Evolutionary conservation across 805 yeast genomes (phyloP).

Genomic region (Lipomyces yamanashiensis): DNA sequence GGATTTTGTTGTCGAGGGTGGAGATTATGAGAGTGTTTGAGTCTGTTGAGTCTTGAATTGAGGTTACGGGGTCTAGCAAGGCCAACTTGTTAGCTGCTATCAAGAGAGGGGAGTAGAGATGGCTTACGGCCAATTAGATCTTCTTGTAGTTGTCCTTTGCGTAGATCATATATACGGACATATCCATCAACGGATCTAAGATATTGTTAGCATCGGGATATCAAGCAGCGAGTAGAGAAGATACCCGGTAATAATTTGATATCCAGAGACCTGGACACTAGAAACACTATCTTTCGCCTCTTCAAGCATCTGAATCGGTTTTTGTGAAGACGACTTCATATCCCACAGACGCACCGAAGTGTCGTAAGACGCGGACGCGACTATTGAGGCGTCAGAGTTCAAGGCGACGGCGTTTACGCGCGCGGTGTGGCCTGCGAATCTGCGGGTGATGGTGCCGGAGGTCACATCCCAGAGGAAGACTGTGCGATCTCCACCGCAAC

Average conservation of each 20-base stretch:
- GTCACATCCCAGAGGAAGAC: conserved; percentile 44
- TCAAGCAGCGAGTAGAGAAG: not conserved
- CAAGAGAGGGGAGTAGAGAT: not conserved
- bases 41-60: conserved; percentile 29
- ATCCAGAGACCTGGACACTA: conserved; percentile 34
- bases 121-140: conserved; percentile 38
- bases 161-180: conserved; percentile 43
- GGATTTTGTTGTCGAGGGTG: conserved; percentile 39
- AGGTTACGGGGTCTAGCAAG: conserved; percentile 42
- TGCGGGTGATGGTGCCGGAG: conserved; percentile 37
- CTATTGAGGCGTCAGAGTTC: conserved; percentile 39
- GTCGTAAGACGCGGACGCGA: conserved; percentile 45
- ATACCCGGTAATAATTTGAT: conserved; percentile 41
- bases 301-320: conserved; percentile 47
- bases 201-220: not conserved
- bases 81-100: not conserved
- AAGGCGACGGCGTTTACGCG: conserved; percentile 41
- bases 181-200: conserved; percentile 43
- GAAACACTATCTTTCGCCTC: conserved; percentile 47
- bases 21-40: conserved; percentile 38
- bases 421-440: conserved; percentile 42
- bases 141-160: conserved; percentile 40
- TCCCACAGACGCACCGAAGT: conserved; percentile 46
- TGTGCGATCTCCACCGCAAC: conserved; percentile 45
- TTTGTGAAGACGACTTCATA: conserved; percentile 34